These are phyloP conservation scores for Epichloe bromicola DNA, from an alignment of 2,329 filamentous ascomycete species.

Conservation along the genomic window DNA sequence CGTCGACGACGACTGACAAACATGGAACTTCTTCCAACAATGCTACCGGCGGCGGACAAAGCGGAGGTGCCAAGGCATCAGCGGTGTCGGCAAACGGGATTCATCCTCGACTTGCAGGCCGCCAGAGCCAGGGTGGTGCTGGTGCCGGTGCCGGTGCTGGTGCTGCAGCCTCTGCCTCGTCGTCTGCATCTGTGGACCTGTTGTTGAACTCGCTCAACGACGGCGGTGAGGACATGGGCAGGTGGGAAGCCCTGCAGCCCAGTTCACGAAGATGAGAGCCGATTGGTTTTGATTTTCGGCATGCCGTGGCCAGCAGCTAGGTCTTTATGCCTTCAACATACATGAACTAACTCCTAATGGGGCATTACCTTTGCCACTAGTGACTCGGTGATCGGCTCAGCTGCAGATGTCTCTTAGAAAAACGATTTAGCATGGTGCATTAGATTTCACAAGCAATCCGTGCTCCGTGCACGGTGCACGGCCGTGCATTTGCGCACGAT, in stretches of 20 bases:
- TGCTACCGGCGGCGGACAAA: slow-evolving; percentile 8
- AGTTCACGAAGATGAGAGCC: slow-evolving; percentile 14
- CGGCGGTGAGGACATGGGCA: slow-evolving; percentile 31
- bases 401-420: no score
- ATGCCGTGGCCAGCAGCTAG: no score
- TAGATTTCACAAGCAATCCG: no score
- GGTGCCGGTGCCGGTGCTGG: neutral
- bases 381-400: no score
- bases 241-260: slow-evolving; percentile 45
- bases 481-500: no score
- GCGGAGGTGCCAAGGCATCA: slow-evolving; percentile 8
- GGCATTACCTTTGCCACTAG: no score
- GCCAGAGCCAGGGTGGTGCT: slow-evolving; percentile 1
- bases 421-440: no score
- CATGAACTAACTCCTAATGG: no score
- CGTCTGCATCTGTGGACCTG: slow-evolving; percentile 19
- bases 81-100: slow-evolving; percentile 5
- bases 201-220: slow-evolving; percentile 39
- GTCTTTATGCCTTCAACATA: neutral
- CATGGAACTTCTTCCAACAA: neutral
- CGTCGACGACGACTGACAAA: neutral
- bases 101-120: slow-evolving; percentile 1
- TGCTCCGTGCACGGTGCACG: no score
- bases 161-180: neutral
- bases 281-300: neutral